Conservation (phyloP, 257 asterid genomes). For the Solanum ahanhuiri region DNA sequence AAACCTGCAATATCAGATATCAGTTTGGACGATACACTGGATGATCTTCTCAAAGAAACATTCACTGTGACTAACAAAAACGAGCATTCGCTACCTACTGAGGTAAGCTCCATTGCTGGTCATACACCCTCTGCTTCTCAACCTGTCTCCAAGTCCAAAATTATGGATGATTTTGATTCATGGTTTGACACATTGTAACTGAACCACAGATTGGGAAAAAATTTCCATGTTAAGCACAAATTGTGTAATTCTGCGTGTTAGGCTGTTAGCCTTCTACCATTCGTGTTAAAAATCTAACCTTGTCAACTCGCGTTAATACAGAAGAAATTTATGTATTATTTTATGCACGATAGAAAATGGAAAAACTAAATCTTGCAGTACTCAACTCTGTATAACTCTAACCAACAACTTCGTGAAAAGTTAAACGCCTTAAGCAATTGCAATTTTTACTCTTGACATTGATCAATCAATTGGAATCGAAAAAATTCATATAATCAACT, state of each 20-base stretch:
- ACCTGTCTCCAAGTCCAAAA: conserved; percentile 37
- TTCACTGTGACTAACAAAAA: conserved; percentile 11
- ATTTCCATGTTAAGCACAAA: neutral
- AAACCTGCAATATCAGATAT: neutral
- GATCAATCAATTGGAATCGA: neutral
- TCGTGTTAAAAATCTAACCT: neutral
- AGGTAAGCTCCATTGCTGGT: conserved; percentile 5
- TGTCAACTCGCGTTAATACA: neutral
- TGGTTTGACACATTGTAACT: conserved; percentile 60
- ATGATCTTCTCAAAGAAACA: conserved; percentile 50
- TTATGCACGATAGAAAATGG: neutral
- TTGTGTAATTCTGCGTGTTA: neutral
- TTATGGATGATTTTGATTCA: conserved; percentile 70
- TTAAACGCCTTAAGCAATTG: neutral
- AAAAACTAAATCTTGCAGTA: neutral
- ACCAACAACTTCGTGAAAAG: neutral
- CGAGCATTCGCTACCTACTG: neutral
- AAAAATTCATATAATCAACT: neutral
- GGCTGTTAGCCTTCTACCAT: neutral
- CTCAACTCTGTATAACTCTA: neutral
- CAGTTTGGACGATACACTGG: conserved; percentile 31
- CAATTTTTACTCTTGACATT: neutral
- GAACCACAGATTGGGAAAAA: neutral
- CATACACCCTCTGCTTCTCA: conserved; percentile 6
- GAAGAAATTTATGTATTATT: no score